These are phyloP conservation scores for Exophiala xenobiotica DNA, from an alignment of 2,329 filamentous ascomycete genomes.

Conservation along the genomic window DNA sequence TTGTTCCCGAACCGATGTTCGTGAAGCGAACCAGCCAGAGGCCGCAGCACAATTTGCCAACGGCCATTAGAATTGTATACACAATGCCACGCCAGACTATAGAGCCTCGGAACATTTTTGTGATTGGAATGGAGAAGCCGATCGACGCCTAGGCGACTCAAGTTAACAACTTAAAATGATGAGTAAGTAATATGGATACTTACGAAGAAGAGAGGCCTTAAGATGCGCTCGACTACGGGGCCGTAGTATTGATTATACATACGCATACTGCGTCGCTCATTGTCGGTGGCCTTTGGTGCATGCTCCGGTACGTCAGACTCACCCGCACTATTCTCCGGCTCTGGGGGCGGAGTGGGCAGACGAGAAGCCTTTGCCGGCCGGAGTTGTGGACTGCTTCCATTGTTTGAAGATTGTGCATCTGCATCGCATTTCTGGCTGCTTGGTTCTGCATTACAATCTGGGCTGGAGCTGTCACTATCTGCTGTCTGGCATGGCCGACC, in stretches of 20 bases:
- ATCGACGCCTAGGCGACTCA: slow-evolving; percentile 50
- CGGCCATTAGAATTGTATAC: slow-evolving; percentile 68
- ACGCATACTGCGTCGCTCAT: slow-evolving; percentile 28
- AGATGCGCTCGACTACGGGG: slow-evolving; percentile 49
- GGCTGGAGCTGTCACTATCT: too few species aligned
- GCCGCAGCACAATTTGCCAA: slow-evolving; percentile 62
- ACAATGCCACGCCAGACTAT: slow-evolving; percentile 72
- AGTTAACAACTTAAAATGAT: background rate
- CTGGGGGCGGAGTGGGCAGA: slow-evolving; percentile 12
- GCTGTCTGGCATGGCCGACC: background rate
- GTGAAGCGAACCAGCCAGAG: slow-evolving; percentile 54
- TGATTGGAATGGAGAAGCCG: slow-evolving; percentile 76
- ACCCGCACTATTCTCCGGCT: background rate
- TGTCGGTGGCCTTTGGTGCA: background rate
- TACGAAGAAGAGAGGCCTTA: slow-evolving; percentile 72
- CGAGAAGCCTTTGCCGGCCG: background rate
- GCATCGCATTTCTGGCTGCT: background rate
- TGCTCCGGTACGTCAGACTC: background rate
- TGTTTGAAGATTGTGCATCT: background rate
- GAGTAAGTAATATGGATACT: background rate
- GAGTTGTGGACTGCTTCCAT: too few species aligned
- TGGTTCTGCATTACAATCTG: too few species aligned
- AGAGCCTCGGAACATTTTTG: slow-evolving; percentile 61
- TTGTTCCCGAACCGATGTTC: too few species aligned
- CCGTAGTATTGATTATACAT: slow-evolving; percentile 51